Conservation (phyloP, 306 rosid species). For the Pyrus communis region DNA sequence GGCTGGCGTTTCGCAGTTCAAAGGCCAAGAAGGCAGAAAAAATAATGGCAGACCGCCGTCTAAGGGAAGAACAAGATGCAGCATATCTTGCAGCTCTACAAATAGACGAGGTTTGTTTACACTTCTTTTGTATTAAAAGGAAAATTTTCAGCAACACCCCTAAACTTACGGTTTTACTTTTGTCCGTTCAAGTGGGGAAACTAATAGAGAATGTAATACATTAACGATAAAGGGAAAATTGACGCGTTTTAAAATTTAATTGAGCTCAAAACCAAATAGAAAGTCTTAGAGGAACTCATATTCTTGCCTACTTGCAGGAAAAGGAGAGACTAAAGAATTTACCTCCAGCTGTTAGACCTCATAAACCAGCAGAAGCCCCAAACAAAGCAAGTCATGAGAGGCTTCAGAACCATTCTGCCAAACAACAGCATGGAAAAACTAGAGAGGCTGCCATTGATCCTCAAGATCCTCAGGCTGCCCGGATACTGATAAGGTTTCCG, state of each 20-base stretch:
- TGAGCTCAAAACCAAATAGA: not conserved
- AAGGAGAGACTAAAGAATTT: constrained; percentile 34
- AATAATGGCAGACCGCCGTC: constrained; percentile 54
- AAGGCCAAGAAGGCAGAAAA: constrained; percentile 43
- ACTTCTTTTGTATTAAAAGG: not conserved
- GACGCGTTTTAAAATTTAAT: not conserved
- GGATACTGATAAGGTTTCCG: constrained; percentile 75
- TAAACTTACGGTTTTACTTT: not conserved
- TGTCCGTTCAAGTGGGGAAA: not conserved
- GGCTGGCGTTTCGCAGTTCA: constrained; percentile 54
- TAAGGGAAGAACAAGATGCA: constrained; percentile 76
- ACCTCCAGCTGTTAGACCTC: constrained; percentile 23
- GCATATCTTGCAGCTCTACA: constrained; percentile 64
- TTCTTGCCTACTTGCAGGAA: constrained; percentile 31
- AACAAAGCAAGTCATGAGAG: constrained; percentile 30
- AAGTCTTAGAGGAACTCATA: not conserved
- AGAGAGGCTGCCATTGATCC: constrained; percentile 18
- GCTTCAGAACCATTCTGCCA: constrained; percentile 21
- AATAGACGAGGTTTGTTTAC: constrained; percentile 44
- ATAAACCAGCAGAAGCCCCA: constrained; percentile 30
- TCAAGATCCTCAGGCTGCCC: constrained; percentile 38
- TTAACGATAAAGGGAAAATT: not conserved
- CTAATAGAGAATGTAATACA: not conserved
- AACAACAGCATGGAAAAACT: constrained; percentile 16
- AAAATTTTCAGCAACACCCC: not conserved